Base-by-base conservation (phyloP, 805 yeast species). In the Candida silvicultrix region DNA sequence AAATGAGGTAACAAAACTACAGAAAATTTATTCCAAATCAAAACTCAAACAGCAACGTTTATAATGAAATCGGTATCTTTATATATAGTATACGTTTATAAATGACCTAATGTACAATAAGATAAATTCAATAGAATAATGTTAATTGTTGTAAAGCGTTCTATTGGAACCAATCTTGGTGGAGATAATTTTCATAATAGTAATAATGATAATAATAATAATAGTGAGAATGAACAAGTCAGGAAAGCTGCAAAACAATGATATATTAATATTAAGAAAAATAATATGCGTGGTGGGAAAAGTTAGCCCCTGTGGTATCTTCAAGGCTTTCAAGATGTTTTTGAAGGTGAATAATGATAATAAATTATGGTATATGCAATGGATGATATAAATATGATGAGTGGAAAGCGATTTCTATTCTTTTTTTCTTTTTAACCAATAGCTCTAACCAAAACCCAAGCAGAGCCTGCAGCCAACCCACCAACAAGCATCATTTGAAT, bases 401-500 rank as follows among this genome's bases (percentile, higher is more conserved):
- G 31, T 7, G 7, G 9, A 28, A 28, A 10, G 12, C n/a, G 18
- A 14, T 3, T 15, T 7, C 18, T 31, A 4, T 31, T 5, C 35
- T 31, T 31, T 31, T 15, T 31, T 15, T 3, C n/a, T 14, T 15
- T 15, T 15, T 34, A 34, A 50, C 83, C 96, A 49, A 92, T 81
- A 52, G 83, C 64, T 62, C 81, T 84, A 31, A 92, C 99, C 62
- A 90, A 77, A 40, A 79, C 80, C 96, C 96, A 92, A 11, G 99
- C 99, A 21, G 95, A 86, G 5, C 96, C 95, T 5, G 99, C 98
- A 20, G 99, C 98, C 29, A 85, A 70, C n/a, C 97, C 95, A 36
- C 99, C 99, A 43, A 88, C 90, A n/a, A 84, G 66, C 45, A 89
- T 81, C 98, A 94, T 92, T 67, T 89, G 95, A 18, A 84, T 47